Conservation (phyloP, 345 rosid genomes). For the Eucalyptus pumila region DNA sequence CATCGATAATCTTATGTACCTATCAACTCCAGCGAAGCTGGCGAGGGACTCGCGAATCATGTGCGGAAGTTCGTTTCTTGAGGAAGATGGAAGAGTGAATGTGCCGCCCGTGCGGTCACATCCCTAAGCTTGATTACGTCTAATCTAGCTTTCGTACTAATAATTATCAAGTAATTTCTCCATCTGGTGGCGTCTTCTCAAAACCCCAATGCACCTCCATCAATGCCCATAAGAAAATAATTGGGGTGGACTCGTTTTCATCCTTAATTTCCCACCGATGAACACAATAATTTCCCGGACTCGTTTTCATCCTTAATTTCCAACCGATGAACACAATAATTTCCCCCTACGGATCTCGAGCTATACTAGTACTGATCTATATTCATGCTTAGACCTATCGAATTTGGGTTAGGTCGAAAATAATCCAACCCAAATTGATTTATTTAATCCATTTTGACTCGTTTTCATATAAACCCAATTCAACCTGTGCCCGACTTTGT, state of each 20-base stretch:
- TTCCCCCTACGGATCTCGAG: background rate
- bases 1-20: background rate
- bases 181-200: background rate
- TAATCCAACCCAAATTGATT: too few species aligned
- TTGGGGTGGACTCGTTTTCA: background rate
- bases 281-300: background rate
- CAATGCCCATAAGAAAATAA: background rate
- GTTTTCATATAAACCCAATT: too few species aligned
- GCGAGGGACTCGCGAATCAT: background rate
- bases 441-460: background rate
- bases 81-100: background rate
- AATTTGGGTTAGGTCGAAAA: too few species aligned
- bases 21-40: background rate
- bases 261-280: background rate
- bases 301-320: background rate
- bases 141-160: background rate
- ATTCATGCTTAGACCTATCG: background rate
- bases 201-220: background rate
- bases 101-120: background rate
- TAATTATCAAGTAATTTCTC: background rate
- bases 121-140: background rate
- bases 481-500: rapidly evolving
- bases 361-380: background rate
- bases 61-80: background rate
- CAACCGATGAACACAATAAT: background rate